Conservation (phyloP, 2,329 filamentous ascomycete species). For the Lecanosticta acicola region DNA sequence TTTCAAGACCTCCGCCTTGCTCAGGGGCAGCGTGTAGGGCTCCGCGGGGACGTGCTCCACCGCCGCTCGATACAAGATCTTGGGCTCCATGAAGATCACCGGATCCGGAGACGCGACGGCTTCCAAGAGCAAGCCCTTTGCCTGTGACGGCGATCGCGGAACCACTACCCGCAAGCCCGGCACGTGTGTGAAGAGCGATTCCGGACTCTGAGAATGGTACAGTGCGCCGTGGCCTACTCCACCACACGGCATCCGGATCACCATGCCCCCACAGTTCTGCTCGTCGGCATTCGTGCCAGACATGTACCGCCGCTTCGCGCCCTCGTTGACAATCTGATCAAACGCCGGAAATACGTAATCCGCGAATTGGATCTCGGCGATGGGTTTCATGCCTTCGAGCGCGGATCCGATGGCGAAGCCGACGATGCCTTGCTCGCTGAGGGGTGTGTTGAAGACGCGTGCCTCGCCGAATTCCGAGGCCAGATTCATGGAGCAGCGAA, state of each 20-base stretch:
- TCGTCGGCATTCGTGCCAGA: conserved; percentile 47
- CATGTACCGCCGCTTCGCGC: conserved; percentile 79
- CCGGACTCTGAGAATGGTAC: conserved; percentile 86
- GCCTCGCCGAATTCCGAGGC: conserved; percentile 80
- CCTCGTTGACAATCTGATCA: conserved; percentile 91
- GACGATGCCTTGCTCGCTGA: conserved; percentile 89
- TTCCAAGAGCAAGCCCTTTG: conserved; percentile 76
- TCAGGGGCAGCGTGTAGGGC: conserved; percentile 75
- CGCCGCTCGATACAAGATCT: conserved; percentile 83
- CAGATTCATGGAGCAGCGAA: conserved; percentile 78
- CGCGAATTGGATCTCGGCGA: conserved; percentile 93
- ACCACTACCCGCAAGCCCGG: conserved; percentile 81
- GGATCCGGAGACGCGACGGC: conserved; percentile 76
- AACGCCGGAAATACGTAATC: conserved; percentile 93
- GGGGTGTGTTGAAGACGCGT: conserved; percentile 91
- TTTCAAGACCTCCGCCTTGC: conserved; percentile 78
- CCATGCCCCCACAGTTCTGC: conserved; percentile 63
- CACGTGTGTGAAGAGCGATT: conserved; percentile 81
- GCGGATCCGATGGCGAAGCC: conserved; percentile 90
- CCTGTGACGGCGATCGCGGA: conserved; percentile 78
- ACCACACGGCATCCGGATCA: conserved; percentile 84
- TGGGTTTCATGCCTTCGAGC: conserved; percentile 83
- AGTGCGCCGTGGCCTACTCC: conserved; percentile 83
- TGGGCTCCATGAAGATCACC: conserved; percentile 89
- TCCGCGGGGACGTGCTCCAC: conserved; percentile 84